phyloP scores from a whole-genome alignment of 768 basidiomycete genomes.

The Albatrellus ellisii region DNA sequence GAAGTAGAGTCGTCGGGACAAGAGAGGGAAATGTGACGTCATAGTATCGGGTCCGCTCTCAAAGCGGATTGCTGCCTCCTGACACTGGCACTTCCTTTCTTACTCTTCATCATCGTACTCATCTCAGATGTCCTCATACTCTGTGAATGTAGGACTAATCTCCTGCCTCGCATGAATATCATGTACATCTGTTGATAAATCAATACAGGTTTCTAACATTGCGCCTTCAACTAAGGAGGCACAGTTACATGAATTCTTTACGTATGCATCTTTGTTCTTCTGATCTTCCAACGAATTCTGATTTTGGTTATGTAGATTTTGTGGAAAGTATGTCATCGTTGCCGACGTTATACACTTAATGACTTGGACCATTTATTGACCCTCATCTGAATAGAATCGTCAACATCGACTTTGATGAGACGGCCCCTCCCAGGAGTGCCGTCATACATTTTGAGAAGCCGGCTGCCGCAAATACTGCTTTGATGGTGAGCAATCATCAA shows the following conservation, averaged over 20 bases:
- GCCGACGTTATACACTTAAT: neutral
- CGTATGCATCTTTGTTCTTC: constrained; percentile 28
- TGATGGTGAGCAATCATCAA: constrained; percentile 41
- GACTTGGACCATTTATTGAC: constrained; percentile 7
- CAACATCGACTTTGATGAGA: constrained; percentile 43
- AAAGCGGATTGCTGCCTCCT: too few relatives aligned
- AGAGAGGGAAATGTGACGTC: too few relatives aligned
- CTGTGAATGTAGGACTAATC: too few relatives aligned
- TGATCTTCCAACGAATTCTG: neutral
- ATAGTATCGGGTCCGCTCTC: too few relatives aligned
- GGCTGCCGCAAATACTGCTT: constrained; percentile 72
- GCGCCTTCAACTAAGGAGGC: constrained; percentile 48
- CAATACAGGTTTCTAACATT: constrained; percentile 55
- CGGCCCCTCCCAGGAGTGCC: constrained; percentile 35
- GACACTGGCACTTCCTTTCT: too few relatives aligned
- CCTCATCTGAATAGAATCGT: constrained; percentile 35
- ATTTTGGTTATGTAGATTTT: constrained; percentile 41
- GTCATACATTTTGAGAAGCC: constrained; percentile 74
- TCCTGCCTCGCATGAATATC: too few relatives aligned
- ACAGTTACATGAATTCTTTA: constrained; percentile 71
- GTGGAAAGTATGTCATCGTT: constrained; percentile 53
- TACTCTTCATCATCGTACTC: too few relatives aligned
- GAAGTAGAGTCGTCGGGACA: too few relatives aligned
- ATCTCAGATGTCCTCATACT: too few relatives aligned
- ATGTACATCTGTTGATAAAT: neutral